Evolutionary conservation across 2,329 filamentous ascomycete species (phyloP).

Genomic region (Botrytis deweyae): DNA sequence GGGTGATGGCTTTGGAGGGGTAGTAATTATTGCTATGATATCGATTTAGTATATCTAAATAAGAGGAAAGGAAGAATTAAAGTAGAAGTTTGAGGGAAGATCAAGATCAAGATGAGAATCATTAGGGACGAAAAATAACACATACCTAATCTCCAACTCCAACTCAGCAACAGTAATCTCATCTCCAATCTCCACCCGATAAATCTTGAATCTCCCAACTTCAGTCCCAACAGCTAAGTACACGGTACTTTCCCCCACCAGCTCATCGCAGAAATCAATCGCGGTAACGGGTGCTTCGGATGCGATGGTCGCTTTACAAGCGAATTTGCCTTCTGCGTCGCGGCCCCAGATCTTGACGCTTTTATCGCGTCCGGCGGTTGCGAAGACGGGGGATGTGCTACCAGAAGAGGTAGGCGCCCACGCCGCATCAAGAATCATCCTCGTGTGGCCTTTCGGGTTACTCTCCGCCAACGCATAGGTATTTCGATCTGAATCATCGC

Average conservation of each 20-base stretch:
- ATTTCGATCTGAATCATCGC: slow-evolving; percentile 42
- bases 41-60: neutral
- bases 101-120: neutral
- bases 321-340: slow-evolving; percentile 35
- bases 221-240: slow-evolving; percentile 60
- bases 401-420: slow-evolving; percentile 60
- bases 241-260: slow-evolving; percentile 30
- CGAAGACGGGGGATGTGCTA: slow-evolving; percentile 55
- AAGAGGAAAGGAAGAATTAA: no score
- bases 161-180: slow-evolving; percentile 28
- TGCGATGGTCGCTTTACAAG: slow-evolving; percentile 48
- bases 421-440: slow-evolving; percentile 87
- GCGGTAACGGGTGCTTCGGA: slow-evolving; percentile 66
- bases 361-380: slow-evolving; percentile 89
- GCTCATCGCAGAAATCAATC: slow-evolving; percentile 59
- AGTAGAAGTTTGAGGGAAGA: no score
- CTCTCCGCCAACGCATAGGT: slow-evolving; percentile 59
- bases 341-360: slow-evolving; percentile 68
- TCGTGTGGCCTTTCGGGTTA: slow-evolving; percentile 81
- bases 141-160: slow-evolving; percentile 20
- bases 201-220: slow-evolving; percentile 38
- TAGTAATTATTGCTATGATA: slow-evolving; percentile 48
- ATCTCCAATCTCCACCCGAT: slow-evolving; percentile 15
- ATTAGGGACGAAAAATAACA: neutral
- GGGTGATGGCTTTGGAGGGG: slow-evolving; percentile 42